Percentiles rank a stretch among this genome's conserved stretches.
These are phyloP conservation scores for Pezicula neosporulosa DNA, from an alignment of 2,329 filamentous ascomycete genomes.

Conservation along the genomic window DNA sequence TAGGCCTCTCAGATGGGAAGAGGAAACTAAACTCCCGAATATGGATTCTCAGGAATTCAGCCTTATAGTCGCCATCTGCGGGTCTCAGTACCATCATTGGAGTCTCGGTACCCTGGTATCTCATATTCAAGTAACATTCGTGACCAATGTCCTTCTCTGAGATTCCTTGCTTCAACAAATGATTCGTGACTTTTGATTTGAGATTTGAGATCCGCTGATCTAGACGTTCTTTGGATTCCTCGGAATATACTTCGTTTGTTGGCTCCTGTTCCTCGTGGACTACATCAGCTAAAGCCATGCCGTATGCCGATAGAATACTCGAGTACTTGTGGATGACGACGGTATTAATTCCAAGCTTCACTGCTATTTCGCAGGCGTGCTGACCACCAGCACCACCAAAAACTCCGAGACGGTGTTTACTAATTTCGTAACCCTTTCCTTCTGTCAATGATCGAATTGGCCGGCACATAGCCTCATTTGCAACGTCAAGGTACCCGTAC, in stretches of 20 bases:
- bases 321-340: conserved; percentile 85
- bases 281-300: conserved; percentile 87
- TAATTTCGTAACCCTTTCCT: conserved; percentile 84
- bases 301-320: conserved; percentile 83
- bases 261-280: conserved; percentile 88
- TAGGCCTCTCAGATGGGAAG: conserved; percentile 67
- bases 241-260: conserved; percentile 51
- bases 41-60: conserved; percentile 79
- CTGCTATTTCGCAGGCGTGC: conserved; percentile 82
- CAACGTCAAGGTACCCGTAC: conserved; percentile 76
- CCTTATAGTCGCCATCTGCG: conserved; percentile 60
- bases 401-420: conserved; percentile 78
- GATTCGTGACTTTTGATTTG: conserved; percentile 64
- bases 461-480: conserved; percentile 85
- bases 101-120: conserved; percentile 84
- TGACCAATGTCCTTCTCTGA: conserved; percentile 68
- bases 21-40: conserved; percentile 90
- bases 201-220: conserved; percentile 71
- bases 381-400: conserved; percentile 90
- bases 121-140: conserved; percentile 88
- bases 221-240: conserved; percentile 48
- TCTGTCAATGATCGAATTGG: conserved; percentile 88
- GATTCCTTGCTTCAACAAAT: conserved; percentile 74
- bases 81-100: conserved; percentile 83
- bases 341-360: conserved; percentile 76